Evolutionary conservation across 306 rosid species (phyloP).

Genomic region (Sicyos edulis): DNA sequence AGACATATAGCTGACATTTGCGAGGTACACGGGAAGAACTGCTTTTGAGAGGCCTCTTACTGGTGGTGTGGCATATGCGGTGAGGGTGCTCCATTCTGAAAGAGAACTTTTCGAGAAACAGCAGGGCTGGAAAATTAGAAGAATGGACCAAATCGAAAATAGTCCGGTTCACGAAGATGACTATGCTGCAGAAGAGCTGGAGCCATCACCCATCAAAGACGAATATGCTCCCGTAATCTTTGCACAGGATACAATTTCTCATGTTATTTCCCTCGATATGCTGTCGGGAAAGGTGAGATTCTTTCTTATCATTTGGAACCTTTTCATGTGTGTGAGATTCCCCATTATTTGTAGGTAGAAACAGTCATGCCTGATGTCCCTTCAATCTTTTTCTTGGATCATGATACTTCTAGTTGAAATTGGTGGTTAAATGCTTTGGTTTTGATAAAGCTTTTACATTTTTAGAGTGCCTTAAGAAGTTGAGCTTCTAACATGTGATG

Average conservation of each 20-base stretch:
- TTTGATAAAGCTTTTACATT: not conserved
- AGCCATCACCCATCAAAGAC: constrained; percentile 63
- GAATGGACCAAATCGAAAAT: constrained; percentile 76
- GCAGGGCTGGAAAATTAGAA: constrained; percentile 95
- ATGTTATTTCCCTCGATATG: constrained; percentile 76
- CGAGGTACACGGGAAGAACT: constrained; percentile 88
- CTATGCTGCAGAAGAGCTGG: constrained; percentile 58
- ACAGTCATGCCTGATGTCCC: no score
- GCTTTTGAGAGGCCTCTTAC: constrained; percentile 98
- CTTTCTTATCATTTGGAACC: constrained; percentile 21
- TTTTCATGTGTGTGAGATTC: not conserved
- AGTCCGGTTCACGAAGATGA: constrained; percentile 71
- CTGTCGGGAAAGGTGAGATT: constrained; percentile 71
- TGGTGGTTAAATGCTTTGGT: not conserved
- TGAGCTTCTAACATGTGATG: not conserved
- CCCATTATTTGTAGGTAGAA: constrained; percentile 1
- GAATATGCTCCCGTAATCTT: constrained; percentile 99
- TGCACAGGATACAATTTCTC: constrained; percentile 89
- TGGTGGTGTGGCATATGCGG: constrained; percentile 98
- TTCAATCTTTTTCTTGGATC: not conserved
- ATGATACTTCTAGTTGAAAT: not conserved
- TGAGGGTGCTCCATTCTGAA: constrained; percentile 90
- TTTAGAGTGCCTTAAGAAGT: not conserved
- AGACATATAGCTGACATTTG: constrained; percentile 64
- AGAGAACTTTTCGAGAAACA: constrained; percentile 92